Evolutionary conservation across 345 rosid species (phyloP).

Genomic region (Syzygium aromaticum): DNA sequence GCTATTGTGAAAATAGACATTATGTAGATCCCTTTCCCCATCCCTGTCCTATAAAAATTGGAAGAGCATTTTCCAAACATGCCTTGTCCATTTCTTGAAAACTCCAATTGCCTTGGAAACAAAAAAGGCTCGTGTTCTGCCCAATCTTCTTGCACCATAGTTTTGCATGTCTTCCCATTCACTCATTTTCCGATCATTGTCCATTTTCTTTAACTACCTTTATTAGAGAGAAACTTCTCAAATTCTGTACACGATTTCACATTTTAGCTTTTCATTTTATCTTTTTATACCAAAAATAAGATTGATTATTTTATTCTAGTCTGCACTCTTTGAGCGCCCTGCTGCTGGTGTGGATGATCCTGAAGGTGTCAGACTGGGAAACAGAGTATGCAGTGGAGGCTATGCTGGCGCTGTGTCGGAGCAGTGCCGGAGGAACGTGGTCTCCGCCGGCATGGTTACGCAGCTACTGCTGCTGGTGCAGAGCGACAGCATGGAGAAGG

Average conservation of each 20-base stretch:
- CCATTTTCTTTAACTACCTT: not conserved
- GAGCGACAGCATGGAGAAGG: constrained; percentile 87
- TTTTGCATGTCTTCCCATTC: not conserved
- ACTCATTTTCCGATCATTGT: not conserved
- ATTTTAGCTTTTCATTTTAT: not conserved
- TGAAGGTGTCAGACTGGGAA: constrained; percentile 69
- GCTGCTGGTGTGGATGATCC: constrained; percentile 50
- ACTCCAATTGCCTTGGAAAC: not conserved
- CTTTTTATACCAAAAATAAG: not conserved
- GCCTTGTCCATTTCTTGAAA: not conserved
- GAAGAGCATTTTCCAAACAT: not conserved
- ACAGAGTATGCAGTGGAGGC: constrained; percentile 91
- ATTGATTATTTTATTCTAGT: not conserved
- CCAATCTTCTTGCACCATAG: not conserved
- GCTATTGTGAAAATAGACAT: not conserved
- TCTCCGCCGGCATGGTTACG: constrained; percentile 62
- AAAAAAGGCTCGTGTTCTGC: not conserved
- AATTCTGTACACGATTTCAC: not conserved
- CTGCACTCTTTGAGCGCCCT: constrained; percentile 63
- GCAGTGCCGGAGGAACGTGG: constrained; percentile 56
- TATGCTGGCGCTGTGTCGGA: constrained; percentile 62
- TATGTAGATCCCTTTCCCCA: not conserved
- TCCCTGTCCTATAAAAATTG: not conserved
- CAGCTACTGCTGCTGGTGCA: constrained; percentile 78
- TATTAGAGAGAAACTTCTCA: not conserved